Evolutionary conservation across 2,329 filamentous ascomycete genomes (phyloP), one percentile per base, ranked within the genome.

Genomic region (Tolypocladium tropicale): DNA sequence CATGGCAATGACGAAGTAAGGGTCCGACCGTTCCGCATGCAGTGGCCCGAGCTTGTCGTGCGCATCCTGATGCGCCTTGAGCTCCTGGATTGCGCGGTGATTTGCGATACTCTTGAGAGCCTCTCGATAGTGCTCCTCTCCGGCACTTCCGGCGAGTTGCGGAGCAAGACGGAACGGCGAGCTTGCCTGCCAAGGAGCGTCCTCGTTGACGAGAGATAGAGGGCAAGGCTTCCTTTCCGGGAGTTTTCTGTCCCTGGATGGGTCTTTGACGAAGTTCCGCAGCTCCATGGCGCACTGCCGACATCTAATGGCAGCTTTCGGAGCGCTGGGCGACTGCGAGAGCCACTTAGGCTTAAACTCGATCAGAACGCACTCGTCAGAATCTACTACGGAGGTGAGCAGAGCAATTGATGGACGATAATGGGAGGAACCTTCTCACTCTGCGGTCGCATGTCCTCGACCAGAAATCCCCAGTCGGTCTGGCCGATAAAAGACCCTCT

Each of bases 331-430:
- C 2, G 88, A 92, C 67, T 91, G 88, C 10, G 78, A 73, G 30
- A 94, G 79, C 89, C 89, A 94, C 71, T 94, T 94, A 16, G 89
- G 89, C 68, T 94, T 94, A 72, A 93, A 87, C 67, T 93, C 88
- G 56, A 89, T 73, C 34, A 88, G 67, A 32, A 68, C 56, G 56
- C 62, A 66, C n/a, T 64, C 62, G 25, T 67, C 62, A 16, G 64
- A 57, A 56, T 69, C 68, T 68, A 18, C 36, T 67, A 23, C 48
- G 18, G 36, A 56, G 11, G 16, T 53, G n/a, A 56, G 48, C 57
- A n/a, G 37, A 32, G 36, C 55, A 55, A 53, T 41, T 41, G 54
- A 33, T 53, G 43, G 32, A 28, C 33, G 49, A 50, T 39, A 32
- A 46, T 23, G 55, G 49, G 33, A 30, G 36, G 18, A 34, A 14